These are phyloP conservation scores for Stagonosporopsis cucurbitacearum DNA, from an alignment of 2,329 filamentous ascomycete species.

Conservation along the genomic window DNA sequence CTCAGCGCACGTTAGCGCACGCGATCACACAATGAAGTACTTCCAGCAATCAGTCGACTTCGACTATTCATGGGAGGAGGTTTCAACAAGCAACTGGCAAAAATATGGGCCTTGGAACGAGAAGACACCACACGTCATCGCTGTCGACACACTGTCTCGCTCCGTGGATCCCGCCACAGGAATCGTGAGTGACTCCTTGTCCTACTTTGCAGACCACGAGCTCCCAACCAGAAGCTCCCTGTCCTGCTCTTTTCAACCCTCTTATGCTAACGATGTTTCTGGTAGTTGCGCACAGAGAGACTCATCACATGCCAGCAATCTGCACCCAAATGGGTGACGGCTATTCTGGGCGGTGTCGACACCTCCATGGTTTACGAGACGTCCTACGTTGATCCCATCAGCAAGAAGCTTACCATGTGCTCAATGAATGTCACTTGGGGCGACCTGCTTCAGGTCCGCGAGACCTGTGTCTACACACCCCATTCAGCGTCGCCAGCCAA, in stretches of 20 bases:
- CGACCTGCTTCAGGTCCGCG: conserved; percentile 88
- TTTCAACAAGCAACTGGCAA: conserved; percentile 95
- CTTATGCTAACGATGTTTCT: conserved; percentile 14
- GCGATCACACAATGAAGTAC: conserved; percentile 76
- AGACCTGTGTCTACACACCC: conserved; percentile 88
- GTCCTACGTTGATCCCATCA: conserved; percentile 85
- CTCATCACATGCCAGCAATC: conserved; percentile 68
- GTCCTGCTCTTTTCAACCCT: too few relatives aligned
- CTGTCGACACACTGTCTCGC: conserved; percentile 89
- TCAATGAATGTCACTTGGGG: conserved; percentile 93
- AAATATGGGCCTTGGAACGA: conserved; percentile 99
- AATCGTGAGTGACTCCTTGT: conserved; percentile 61
- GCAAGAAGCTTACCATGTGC: conserved; percentile 93
- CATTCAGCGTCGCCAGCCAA: conserved; percentile 55
- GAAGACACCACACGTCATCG: conserved; percentile 94
- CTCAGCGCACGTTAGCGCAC: conserved; percentile 24
- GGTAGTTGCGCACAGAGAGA: conserved; percentile 72
- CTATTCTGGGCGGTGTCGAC: conserved; percentile 78
- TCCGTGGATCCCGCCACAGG: conserved; percentile 67
- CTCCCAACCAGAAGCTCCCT: too few relatives aligned
- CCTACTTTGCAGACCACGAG: conserved; percentile 7
- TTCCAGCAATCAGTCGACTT: conserved; percentile 90
- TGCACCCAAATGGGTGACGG: conserved; percentile 81
- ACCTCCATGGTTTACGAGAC: conserved; percentile 93
- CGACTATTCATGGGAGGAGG: conserved; percentile 98